Evolutionary conservation across 345 rosid species (phyloP).

Genomic region (Eucalyptus melliodora): DNA sequence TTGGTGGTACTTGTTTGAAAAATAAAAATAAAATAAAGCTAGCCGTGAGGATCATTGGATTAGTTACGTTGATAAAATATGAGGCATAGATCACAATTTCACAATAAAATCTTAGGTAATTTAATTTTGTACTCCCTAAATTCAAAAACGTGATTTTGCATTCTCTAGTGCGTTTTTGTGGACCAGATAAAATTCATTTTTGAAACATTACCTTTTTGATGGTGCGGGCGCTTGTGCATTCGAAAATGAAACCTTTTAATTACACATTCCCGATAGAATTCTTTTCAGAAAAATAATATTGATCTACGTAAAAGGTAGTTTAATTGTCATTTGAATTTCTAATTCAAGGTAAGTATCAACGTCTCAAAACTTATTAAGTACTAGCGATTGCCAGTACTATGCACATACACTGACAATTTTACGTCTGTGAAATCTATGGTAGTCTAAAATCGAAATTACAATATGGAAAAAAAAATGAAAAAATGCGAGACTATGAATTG

Average conservation of each 20-base stretch:
- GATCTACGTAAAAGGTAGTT: neutral
- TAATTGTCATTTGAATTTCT: neutral
- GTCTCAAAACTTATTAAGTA: neutral
- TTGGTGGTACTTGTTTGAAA: no score
- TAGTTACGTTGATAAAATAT: no score
- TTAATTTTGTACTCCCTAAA: neutral
- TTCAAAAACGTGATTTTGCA: no score
- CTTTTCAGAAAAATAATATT: neutral
- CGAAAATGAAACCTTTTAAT: neutral
- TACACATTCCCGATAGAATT: neutral
- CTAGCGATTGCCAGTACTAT: neutral
- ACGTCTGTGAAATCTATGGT: rapidly evolving
- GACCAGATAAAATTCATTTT: neutral
- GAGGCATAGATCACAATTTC: neutral
- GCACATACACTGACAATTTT: neutral
- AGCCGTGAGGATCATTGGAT: neutral
- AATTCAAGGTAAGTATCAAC: neutral
- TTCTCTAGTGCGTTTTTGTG: no score
- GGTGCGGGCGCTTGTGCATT: neutral
- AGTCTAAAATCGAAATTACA: rapidly evolving
- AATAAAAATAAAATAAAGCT: no score
- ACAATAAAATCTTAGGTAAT: no score
- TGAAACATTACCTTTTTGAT: neutral
- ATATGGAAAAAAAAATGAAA: neutral
- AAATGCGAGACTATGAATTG: rapidly evolving